These are phyloP conservation scores for Pyrenophora tritici-repentis DNA, from an alignment of 2,329 filamentous ascomycete genomes.

Conservation along the genomic window DNA sequence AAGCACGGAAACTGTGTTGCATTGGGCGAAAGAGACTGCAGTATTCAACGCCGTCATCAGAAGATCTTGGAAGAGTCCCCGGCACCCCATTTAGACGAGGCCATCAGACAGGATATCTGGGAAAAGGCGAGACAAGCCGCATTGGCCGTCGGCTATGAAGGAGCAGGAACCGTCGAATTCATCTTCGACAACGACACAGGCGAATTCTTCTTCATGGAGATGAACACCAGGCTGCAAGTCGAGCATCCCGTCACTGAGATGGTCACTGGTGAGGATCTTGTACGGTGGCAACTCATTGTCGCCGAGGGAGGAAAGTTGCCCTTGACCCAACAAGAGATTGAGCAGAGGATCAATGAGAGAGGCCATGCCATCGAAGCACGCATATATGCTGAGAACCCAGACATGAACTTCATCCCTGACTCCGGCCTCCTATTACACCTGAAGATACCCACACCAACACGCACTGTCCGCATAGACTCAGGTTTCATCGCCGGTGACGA, in stretches of 20 bases:
- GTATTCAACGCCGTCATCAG: constrained; percentile 68
- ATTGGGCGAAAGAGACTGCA: constrained; percentile 68
- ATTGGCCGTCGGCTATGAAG: constrained; percentile 67
- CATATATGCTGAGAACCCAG: constrained; percentile 95
- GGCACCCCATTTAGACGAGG: constrained; percentile 64
- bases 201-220: constrained; percentile 73
- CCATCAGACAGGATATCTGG: constrained; percentile 67
- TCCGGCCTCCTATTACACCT: constrained; percentile 87
- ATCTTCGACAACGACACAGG: constrained; percentile 71
- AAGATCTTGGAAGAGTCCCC: constrained; percentile 71
- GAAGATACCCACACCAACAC: constrained; percentile 68
- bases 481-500: constrained; percentile 91
- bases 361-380: constrained; percentile 94
- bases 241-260: constrained; percentile 93
- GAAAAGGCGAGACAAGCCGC: constrained; percentile 67
- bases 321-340: constrained; percentile 67
- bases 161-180: constrained; percentile 70
- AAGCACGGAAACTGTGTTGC: constrained; percentile 68
- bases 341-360: constrained; percentile 70
- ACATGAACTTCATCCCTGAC: constrained; percentile 89
- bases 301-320: constrained; percentile 73
- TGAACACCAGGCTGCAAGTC: constrained; percentile 85
- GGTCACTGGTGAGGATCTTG: constrained; percentile 77
- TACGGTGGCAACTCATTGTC: constrained; percentile 93
- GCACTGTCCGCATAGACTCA: constrained; percentile 86